Base-by-base conservation (phyloP, 768 basidiomycete species). In the Leccinum incarnatum region DNA sequence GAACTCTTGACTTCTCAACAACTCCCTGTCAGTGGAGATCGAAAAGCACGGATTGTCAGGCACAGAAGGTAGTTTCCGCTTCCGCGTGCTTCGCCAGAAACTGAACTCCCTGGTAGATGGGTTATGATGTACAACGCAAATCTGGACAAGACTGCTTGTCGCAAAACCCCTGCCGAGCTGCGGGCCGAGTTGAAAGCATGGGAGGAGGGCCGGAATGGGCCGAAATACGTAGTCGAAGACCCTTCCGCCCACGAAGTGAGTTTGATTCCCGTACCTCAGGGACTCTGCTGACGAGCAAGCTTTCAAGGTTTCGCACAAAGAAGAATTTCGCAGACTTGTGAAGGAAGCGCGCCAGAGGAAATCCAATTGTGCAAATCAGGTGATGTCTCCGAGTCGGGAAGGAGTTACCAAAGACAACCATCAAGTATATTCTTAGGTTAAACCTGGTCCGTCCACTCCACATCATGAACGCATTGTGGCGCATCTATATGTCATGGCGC, bases 91-190 rank as follows among this genome's bases (percentile, higher is more conserved):
- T 29, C 19, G 10, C 19, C 32, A 27, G 19, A 45, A 15, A 36
- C 36, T 62, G n/a, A 55, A 52, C 25, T 29, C 52, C 30, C 50
- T 5, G 19, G 29, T 17, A 89, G 88, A 61, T 91, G 87, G 87
- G 79, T 87, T 0, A 83, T 84, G 73, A 67, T 86, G 45, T 85
- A 79, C 63, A 91, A 91, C 60, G 83, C 87, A 29, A 91, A 90
- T 67, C 75, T 88, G 9, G 89, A 91, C 72, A 81, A 80, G 62
- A 77, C 77, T 19, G 53, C 63, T 17, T 74, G 79, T 48, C 78
- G 86, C 29, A 82, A 81, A 66, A 76, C 75, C 17, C 69, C 76
- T 55, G 59, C 68, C 1, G 79, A 81, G 36, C 76, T 90, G 14
- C 76, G 78, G 45, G 66, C 65, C 45, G 86, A 88, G 34, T 66